Evolutionary conservation across 768 basidiomycete species (phyloP), one percentile per base, ranked within the genome.

Genomic region (Rhizopogon vesiculosus): DNA sequence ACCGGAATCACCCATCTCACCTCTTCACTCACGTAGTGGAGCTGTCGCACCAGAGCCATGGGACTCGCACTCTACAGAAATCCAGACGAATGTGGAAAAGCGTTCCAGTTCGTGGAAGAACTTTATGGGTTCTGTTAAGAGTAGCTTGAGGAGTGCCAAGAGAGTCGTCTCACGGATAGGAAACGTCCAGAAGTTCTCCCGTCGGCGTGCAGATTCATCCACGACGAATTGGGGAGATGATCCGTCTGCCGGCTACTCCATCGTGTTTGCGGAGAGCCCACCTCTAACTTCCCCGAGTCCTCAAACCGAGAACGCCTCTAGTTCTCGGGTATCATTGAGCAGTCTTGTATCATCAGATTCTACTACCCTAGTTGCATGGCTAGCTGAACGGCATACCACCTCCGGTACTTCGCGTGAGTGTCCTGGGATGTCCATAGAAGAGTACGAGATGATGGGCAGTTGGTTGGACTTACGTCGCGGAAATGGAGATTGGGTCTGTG

Each of bases 381-480:
- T 81, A 31, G 71, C 71, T 18, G 67, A 73, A 35, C 74, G 76
- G 59, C 71, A 70, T 33, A 62, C 61, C 9, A 56, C 65, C 45
- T 67, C 67, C 45, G 66, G 69, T 31, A 57, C 59, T 53, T 67
- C 66, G 22, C 59, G 65, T 25, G 63, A 68, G 10, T 53, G 60
- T 33, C 62, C 59, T 7, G 62, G 63, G 29, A 74, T 80, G 66
- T 69, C 72, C n/a, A 59, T 80, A 40, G 77, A 74, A 48, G 74
- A 80, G 41, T 80, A 82, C 55, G 80, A 82, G 57, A 66, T 69
- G 38, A 63, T 59, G 51, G 80, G 80, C 2, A 81, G 80, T 56
- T 81, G 80, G 80, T 67, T 72, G 28, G 68, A 71, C 57, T 56
- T 63, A 18, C 53, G 57, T 44, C 58, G 46, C 12, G 45, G 55